phyloP scores from a whole-genome alignment of 225 moss, liverwort and hornwort genomes.

The Polytrichum formosum region DNA sequence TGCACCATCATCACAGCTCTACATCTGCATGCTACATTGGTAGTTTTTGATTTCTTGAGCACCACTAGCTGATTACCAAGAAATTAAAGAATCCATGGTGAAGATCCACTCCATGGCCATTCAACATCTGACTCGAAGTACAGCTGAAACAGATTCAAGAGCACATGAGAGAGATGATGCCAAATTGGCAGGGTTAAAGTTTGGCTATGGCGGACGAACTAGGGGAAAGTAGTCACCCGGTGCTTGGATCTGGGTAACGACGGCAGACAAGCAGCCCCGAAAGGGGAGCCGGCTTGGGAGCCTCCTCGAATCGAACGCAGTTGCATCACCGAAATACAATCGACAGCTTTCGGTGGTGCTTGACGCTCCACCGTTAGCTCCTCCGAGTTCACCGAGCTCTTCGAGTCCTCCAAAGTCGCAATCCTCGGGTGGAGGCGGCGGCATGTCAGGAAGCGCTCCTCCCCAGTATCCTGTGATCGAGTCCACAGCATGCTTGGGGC shows the following conservation, averaged over 20 bases:
- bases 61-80: too few relatives aligned
- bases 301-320: constrained; percentile 28
- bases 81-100: too few relatives aligned
- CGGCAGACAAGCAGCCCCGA: constrained; percentile 19
- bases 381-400: too few relatives aligned
- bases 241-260: constrained; percentile 19
- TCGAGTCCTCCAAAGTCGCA: constrained; percentile 5
- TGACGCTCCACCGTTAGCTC: too few relatives aligned
- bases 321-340: constrained; percentile 29
- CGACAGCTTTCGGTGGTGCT: constrained; percentile 17
- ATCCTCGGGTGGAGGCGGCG: too few relatives aligned
- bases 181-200: too few relatives aligned
- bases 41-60: too few relatives aligned
- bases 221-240: neutral
- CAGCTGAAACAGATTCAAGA: constrained; percentile 3
- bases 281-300: constrained; percentile 23
- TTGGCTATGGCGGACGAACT: too few relatives aligned
- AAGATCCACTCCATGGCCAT: too few relatives aligned
- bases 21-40: too few relatives aligned
- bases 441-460: neutral
- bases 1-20: too few relatives aligned
- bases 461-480: constrained; percentile 54
- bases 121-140: too few relatives aligned
- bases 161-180: neutral
- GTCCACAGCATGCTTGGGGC: constrained; percentile 59